Evolutionary conservation across 1,284 basidiomycete genomes (phyloP), one percentile per base, ranked within the genome.

Genomic region (Ceratorhiza oryzae-sativae): DNA sequence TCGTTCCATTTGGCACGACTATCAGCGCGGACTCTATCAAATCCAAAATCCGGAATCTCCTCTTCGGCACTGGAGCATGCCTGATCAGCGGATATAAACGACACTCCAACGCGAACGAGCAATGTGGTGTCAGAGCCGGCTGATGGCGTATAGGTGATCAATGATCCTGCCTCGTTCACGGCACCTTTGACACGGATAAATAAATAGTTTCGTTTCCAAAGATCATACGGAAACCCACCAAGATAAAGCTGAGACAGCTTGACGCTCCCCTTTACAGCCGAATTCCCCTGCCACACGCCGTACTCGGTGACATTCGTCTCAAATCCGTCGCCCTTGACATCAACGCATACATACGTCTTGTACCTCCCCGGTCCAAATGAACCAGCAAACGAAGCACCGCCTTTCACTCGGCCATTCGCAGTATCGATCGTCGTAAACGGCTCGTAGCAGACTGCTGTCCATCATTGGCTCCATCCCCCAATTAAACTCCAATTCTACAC

Each of bases 11-110:
- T 78, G 8, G 79, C 80, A 48, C 85, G 79, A 36, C 82, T 83
- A 12, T 82, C 81, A 2, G 77, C 76, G 18, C 80, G 79, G 1
- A 86, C 83, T 2, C 76, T 77, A 4, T 85, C 84, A 75, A 89
- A 88, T 74, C 86, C 83, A 73, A 84, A 87, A 73, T 85, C 81
- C 0, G 85, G 84, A n/a, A 89, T 87, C 76, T 90, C 88, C 53
- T 83, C 80, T 75, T 86, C 85, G 0, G 87, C 87, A 74, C 87
- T 88, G 0, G 80, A 73, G 75, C 88, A 90, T 0, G 88, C 88
- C 76, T 88, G 86, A 2, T 83, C 83, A 4, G 82, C 78, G 2
- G 87, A 88, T 59, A 89, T 86, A 75, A 88, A 85, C 0, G 87
- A 88, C 3, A 89, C 83, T 15, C 88, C 87, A 3, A 86, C 68